Percentiles rank a stretch among this genome's conserved stretches.
phyloP scores from a whole-genome alignment of 257 asterid genomes.

The Solanum pennellii region DNA sequence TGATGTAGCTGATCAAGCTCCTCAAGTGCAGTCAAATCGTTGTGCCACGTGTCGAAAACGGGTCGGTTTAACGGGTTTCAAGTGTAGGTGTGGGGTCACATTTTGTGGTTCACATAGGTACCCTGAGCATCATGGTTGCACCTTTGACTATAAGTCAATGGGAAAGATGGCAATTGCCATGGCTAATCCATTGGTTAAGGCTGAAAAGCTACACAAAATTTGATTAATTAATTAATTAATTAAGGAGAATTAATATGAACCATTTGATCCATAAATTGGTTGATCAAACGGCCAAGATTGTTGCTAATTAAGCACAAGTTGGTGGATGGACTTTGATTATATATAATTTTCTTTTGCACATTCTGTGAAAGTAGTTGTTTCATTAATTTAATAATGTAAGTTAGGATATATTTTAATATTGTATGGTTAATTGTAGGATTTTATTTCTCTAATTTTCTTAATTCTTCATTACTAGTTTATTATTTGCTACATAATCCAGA shows the following conservation, averaged over 20 bases:
- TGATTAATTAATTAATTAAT: constrained; percentile 4
- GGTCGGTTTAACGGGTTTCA: constrained; percentile 35
- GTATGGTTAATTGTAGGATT: neutral
- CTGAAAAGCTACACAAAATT: constrained; percentile 33
- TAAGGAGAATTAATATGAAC: neutral
- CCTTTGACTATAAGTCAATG: constrained; percentile 30
- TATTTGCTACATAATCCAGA: neutral
- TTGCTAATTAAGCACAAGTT: neutral
- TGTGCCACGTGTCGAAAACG: constrained; percentile 29
- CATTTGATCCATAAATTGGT: neutral
- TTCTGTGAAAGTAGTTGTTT: neutral
- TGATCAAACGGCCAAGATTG: neutral
- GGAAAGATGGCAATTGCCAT: constrained; percentile 32
- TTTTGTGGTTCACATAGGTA: constrained; percentile 43
- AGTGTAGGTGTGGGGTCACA: constrained; percentile 37
- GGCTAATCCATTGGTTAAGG: constrained; percentile 36
- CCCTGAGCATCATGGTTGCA: constrained; percentile 35
- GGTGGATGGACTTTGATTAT: neutral
- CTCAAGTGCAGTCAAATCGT: constrained; percentile 9
- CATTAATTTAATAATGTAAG: neutral
- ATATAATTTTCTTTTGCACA: neutral
- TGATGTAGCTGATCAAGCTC: neutral
- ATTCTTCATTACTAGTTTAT: neutral
- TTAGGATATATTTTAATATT: neutral
- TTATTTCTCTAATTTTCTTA: neutral